Evolutionary conservation across 2,329 filamentous ascomycete genomes (phyloP).

Genomic region (Cucurbitaria berberidis): DNA sequence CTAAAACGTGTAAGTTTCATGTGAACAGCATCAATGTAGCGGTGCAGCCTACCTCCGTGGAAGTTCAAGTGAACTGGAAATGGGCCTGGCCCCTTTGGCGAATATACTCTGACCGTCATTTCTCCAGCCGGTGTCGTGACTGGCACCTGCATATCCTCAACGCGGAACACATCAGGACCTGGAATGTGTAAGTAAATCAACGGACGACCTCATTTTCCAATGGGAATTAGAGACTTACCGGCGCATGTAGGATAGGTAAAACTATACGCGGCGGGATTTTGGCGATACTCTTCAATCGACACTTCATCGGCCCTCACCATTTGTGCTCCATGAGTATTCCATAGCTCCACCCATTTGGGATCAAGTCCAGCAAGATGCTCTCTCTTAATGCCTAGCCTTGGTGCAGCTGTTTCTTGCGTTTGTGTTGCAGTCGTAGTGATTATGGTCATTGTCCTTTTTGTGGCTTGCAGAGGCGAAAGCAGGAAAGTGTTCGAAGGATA

Average conservation of each 20-base stretch:
- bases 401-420: background rate
- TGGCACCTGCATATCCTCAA: slow-evolving; percentile 9
- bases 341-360: slow-evolving; percentile 17
- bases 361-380: slow-evolving; percentile 12
- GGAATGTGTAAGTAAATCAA: background rate
- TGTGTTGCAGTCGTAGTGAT: background rate
- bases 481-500: background rate
- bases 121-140: slow-evolving; percentile 9
- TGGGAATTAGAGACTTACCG: background rate
- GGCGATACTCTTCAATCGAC: slow-evolving; percentile 16
- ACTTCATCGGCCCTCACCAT: slow-evolving; percentile 20
- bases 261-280: slow-evolving; percentile 14
- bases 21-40: background rate
- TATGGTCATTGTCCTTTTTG: background rate
- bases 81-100: slow-evolving; percentile 12
- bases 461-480: background rate
- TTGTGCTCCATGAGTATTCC: slow-evolving; percentile 15
- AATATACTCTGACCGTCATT: slow-evolving; percentile 12
- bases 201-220: background rate
- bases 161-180: slow-evolving; percentile 17
- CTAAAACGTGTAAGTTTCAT: background rate
- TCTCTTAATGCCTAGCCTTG: slow-evolving; percentile 5
- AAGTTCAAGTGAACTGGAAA: slow-evolving; percentile 15
- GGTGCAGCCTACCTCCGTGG: slow-evolving; percentile 10
- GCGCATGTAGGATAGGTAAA: slow-evolving; percentile 22